These are phyloP conservation scores for Gelatoporia subvermispora DNA, from an alignment of 768 basidiomycete genomes.

Conservation along the genomic window DNA sequence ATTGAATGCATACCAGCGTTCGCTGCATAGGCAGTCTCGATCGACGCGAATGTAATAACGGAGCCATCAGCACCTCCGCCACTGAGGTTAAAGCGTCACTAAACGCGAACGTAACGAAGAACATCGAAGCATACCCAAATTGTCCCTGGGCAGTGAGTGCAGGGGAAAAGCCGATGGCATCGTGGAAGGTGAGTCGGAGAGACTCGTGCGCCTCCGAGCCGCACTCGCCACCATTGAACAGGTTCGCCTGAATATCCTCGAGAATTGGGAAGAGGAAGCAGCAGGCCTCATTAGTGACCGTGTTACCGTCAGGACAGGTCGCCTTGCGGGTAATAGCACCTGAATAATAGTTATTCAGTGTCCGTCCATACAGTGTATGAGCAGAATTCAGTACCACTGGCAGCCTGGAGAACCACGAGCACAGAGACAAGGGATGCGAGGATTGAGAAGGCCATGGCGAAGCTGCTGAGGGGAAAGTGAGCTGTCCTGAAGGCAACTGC, in stretches of 20 bases:
- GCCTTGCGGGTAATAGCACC: constrained; percentile 17
- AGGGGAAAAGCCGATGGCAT: constrained; percentile 18
- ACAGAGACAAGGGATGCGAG: constrained; percentile 15
- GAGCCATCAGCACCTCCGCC: constrained; percentile 41
- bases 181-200: constrained; percentile 25
- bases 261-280: constrained; percentile 27
- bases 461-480: background rate
- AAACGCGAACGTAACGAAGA: background rate
- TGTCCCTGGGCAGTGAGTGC: constrained; percentile 6
- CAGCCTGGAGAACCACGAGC: constrained; percentile 14
- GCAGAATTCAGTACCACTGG: constrained; percentile 9
- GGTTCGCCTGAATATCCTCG: constrained; percentile 24
- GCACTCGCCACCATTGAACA: constrained; percentile 27
- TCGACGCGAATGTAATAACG: constrained; percentile 38
- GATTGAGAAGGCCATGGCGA: constrained; percentile 18
- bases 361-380: background rate
- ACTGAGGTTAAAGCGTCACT: constrained; percentile 1
- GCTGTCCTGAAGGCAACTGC: too few relatives aligned
- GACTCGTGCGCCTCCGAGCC: constrained; percentile 26
- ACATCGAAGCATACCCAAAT: constrained; percentile 5
- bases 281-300: constrained; percentile 25
- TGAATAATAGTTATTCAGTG: background rate
- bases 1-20: constrained; percentile 19
- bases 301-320: constrained; percentile 29
- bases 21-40: constrained; percentile 38